phyloP scores from a whole-genome alignment of 2,329 filamentous ascomycete species.

The Chalaropsis ovoidea region DNA sequence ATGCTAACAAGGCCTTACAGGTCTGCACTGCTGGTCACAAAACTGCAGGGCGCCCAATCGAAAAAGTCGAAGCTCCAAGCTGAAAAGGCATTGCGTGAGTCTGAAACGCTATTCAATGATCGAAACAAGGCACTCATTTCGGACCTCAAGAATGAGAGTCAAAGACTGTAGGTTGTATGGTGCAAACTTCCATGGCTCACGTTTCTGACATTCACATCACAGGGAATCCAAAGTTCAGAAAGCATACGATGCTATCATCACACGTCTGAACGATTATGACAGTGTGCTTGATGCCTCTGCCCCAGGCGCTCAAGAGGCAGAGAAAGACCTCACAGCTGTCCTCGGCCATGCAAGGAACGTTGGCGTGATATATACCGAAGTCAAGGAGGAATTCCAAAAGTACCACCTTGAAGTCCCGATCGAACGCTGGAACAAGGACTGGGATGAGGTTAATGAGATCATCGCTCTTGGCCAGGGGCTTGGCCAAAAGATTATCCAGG shows the following conservation, averaged over 20 bases:
- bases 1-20: neutral
- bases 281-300: neutral
- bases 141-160: slow-evolving; percentile 18
- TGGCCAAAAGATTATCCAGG: slow-evolving; percentile 24
- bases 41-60: slow-evolving; percentile 17
- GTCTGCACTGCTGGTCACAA: slow-evolving; percentile 16
- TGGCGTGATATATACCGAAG: slow-evolving; percentile 20
- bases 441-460: slow-evolving; percentile 24
- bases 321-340: slow-evolving; percentile 5
- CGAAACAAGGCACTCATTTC: slow-evolving; percentile 16
- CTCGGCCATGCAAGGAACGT: slow-evolving; percentile 13
- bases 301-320: neutral
- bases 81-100: slow-evolving; percentile 8
- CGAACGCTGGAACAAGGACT: slow-evolving; percentile 21
- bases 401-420: slow-evolving; percentile 8
- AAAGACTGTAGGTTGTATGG: slow-evolving; percentile 18
- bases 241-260: slow-evolving; percentile 2
- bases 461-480: slow-evolving; percentile 21
- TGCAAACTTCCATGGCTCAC: neutral
- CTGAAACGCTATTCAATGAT: slow-evolving; percentile 17
- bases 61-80: slow-evolving; percentile 15
- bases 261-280: slow-evolving; percentile 4
- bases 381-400: slow-evolving; percentile 16
- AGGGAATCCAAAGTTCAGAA: slow-evolving; percentile 20
- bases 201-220: slow-evolving; percentile 6